Conservation (phyloP, 306 rosid genomes). For the Vicia villosa region DNA sequence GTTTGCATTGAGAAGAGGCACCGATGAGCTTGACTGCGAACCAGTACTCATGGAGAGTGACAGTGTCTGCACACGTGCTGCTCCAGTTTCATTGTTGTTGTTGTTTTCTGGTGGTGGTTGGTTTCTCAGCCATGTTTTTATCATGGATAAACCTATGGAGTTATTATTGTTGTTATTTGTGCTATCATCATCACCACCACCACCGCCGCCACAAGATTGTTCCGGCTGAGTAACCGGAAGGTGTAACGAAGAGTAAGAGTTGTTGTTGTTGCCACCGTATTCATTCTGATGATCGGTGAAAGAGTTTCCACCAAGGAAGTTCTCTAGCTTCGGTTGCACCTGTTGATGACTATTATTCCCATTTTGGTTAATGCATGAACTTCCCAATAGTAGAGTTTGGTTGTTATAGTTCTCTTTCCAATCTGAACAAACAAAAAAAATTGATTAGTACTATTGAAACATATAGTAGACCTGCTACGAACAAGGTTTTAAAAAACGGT, state of each 20-base stretch:
- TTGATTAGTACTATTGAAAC: not conserved
- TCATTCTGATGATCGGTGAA: constrained; percentile 53
- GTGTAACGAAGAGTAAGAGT: constrained; percentile 42
- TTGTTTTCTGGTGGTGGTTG: constrained; percentile 24
- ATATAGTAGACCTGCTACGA: not conserved
- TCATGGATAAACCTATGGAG: constrained; percentile 82
- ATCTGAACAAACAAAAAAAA: constrained; percentile 40
- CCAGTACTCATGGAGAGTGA: constrained; percentile 89
- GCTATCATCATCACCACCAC: not conserved
- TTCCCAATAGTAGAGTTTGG: constrained; percentile 43
- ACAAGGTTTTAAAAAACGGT: too few species aligned
- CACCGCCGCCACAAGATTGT: not conserved
- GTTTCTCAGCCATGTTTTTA: constrained; percentile 76
- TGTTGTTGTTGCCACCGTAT: constrained; percentile 31
- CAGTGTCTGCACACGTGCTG: constrained; percentile 51
- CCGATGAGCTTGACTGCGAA: constrained; percentile 51
- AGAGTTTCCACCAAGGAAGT: constrained; percentile 80
- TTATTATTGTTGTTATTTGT: constrained; percentile 11
- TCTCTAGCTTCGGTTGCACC: constrained; percentile 72
- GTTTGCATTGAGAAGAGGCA: constrained; percentile 44
- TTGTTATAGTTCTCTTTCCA: constrained; percentile 70
- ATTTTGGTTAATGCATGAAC: constrained; percentile 53
- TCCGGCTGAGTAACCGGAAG: constrained; percentile 39
- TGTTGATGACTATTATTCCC: constrained; percentile 49
- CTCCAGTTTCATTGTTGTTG: constrained; percentile 25